Percentiles rank a stretch among this genome's conserved stretches.
Evolutionary conservation across 2,329 filamentous ascomycete genomes (phyloP).

Genomic region (Talaromyces sp.): DNA sequence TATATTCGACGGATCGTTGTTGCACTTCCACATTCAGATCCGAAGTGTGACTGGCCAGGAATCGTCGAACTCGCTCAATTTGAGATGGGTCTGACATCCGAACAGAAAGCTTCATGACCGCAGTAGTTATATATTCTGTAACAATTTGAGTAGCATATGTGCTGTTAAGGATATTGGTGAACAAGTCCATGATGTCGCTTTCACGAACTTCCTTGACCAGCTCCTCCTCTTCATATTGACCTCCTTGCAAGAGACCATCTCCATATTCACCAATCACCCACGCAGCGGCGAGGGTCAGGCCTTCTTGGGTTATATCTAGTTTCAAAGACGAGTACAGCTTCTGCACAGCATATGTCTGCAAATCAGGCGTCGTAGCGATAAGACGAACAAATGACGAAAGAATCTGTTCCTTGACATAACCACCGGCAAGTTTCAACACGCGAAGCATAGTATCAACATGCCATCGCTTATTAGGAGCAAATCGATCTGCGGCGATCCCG

Average conservation of each 20-base stretch:
- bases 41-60: slow-evolving; percentile 73
- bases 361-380: slow-evolving; percentile 87
- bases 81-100: slow-evolving; percentile 79
- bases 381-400: slow-evolving; percentile 93
- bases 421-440: slow-evolving; percentile 87
- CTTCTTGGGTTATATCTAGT: slow-evolving; percentile 97
- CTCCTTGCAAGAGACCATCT: slow-evolving; percentile 80
- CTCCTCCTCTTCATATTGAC: slow-evolving; percentile 92
- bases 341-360: slow-evolving; percentile 94
- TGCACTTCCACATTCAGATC: slow-evolving; percentile 94
- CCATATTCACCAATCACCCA: slow-evolving; percentile 99
- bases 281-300: slow-evolving; percentile 82
- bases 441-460: slow-evolving; percentile 97
- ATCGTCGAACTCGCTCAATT: slow-evolving; percentile 74
- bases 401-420: slow-evolving; percentile 97
- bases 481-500: slow-evolving; percentile 92
- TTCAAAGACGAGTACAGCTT: slow-evolving; percentile 88
- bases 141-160: slow-evolving; percentile 88
- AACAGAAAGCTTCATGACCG: slow-evolving; percentile 90
- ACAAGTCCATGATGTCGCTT: slow-evolving; percentile 87
- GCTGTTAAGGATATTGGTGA: slow-evolving; percentile 86
- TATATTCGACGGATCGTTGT: slow-evolving; percentile 91
- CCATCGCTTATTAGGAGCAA: slow-evolving; percentile 95
- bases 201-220: slow-evolving; percentile 78
- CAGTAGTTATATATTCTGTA: slow-evolving; percentile 93